phyloP scores from a whole-genome alignment of 495 filamentous ascomycete species.

The Friedmanniomyces simplex region DNA sequence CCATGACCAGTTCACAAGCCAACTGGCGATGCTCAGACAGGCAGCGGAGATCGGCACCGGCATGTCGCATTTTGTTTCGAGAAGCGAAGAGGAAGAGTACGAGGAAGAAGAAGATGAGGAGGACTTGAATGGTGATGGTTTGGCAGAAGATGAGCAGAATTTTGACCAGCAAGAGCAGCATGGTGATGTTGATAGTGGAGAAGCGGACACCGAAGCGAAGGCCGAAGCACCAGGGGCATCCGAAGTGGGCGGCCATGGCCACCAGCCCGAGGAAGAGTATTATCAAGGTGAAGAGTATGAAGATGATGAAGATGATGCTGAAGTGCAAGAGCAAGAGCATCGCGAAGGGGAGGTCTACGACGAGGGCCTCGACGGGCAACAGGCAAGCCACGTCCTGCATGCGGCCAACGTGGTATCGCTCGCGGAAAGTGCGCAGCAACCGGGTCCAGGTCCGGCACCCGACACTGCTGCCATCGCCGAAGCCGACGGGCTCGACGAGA shows the following conservation, averaged over 20 bases:
- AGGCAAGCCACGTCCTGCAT: background rate
- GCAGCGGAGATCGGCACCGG: slow-evolving; percentile 50
- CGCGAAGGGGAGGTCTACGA: background rate
- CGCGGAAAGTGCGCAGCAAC: background rate
- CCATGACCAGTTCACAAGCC: slow-evolving; percentile 40
- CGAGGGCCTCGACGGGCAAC: background rate
- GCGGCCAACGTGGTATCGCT: background rate
- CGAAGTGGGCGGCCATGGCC: background rate
- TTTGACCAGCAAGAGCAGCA: background rate
- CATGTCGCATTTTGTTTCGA: slow-evolving; percentile 39
- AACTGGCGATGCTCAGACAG: slow-evolving; percentile 33
- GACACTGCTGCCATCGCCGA: background rate
- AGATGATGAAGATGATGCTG: background rate
- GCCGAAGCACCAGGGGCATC: background rate
- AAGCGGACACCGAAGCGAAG: background rate
- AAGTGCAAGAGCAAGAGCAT: background rate
- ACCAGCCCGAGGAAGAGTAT: slow-evolving; percentile 1
- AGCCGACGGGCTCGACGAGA: background rate
- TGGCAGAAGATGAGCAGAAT: slow-evolving; percentile 33
- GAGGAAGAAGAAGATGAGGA: slow-evolving; percentile 19
- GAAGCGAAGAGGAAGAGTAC: slow-evolving; percentile 18
- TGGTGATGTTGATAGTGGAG: background rate
- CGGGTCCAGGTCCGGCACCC: no score
- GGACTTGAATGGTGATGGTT: slow-evolving; percentile 24
- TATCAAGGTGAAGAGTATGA: slow-evolving; percentile 3